These are phyloP conservation scores for Glycine tomentella DNA, from an alignment of 306 rosid species.

Conservation along the genomic window DNA sequence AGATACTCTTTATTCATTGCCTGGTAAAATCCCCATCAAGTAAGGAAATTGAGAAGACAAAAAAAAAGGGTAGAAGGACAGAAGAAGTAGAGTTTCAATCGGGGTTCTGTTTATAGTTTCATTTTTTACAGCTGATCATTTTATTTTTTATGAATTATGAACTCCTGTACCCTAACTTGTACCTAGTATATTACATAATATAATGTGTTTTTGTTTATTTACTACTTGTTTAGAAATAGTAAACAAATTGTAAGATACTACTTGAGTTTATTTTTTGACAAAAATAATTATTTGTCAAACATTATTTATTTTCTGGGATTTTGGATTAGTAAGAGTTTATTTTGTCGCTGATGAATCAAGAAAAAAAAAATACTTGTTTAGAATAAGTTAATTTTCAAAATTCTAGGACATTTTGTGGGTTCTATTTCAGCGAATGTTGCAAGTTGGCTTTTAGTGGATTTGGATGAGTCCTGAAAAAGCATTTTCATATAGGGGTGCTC, in stretches of 20 bases:
- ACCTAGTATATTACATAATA: slow-evolving; percentile 1
- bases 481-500: slow-evolving; percentile 14
- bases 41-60: slow-evolving; percentile 7
- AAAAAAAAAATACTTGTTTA: not conserved
- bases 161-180: not conserved
- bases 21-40: slow-evolving; percentile 26
- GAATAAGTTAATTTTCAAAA: slow-evolving; percentile 3
- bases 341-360: no score
- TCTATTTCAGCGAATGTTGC: slow-evolving; percentile 27
- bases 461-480: slow-evolving; percentile 1
- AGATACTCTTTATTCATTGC: slow-evolving; percentile 25
- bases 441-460: slow-evolving; percentile 31
- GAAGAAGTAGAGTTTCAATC: slow-evolving; percentile 9
- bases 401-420: slow-evolving; percentile 3
- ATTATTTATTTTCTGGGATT: no score
- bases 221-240: no score
- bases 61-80: not conserved
- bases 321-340: no score
- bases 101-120: slow-evolving; percentile 24
- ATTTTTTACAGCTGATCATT: slow-evolving; percentile 35
- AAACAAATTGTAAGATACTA: no score
- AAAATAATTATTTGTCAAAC: no score
- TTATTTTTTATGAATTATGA: slow-evolving; percentile 43
- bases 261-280: no score
- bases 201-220: not conserved